Conservation (phyloP, 164 flowering plant genomes). For the grape (Vitis vinifera) region ASM3070453v1 NC_081821.1:13840001-13840500, state of each 20-base stretch:
- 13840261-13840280: not conserved
- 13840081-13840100: not conserved
- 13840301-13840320: constrained; percentile 93
- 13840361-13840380: constrained; percentile 65
- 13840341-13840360: constrained; percentile 46
- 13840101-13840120: not conserved
- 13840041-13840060: not conserved
- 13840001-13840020: constrained; percentile 61
- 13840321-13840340: constrained; percentile 54
- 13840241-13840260: not conserved
- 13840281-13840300: constrained; percentile 59
- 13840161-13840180: not conserved
- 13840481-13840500: constrained; percentile 41
- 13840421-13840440: not conserved
- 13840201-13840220: not conserved
- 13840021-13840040: constrained; percentile 51
- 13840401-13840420: not conserved
- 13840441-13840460: not conserved
- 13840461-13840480: constrained; percentile 6
- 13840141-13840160: not conserved
- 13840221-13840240: not conserved
- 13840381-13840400: constrained; percentile 63
- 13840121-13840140: not conserved
- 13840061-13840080: not conserved
- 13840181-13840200: not conserved